Conservation (phyloP, 306 rosid species). For the Glycine tomentella region DNA sequence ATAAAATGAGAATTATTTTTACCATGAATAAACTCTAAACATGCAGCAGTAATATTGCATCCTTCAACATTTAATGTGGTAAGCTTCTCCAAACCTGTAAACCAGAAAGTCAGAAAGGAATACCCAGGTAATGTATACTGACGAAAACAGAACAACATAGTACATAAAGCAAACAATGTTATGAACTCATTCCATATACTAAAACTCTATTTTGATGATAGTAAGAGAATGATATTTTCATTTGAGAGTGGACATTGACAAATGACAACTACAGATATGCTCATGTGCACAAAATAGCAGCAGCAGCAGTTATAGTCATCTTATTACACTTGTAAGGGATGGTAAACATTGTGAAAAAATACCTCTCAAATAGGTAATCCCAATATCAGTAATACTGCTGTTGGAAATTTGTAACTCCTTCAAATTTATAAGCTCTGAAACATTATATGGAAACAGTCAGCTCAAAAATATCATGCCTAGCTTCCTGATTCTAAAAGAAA, state of each 20-base stretch:
- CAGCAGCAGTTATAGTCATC: constrained; percentile 27
- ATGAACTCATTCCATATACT: constrained; percentile 29
- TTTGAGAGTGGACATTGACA: constrained; percentile 8
- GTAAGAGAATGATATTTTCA: constrained; percentile 5
- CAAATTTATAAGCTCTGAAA: constrained; percentile 64
- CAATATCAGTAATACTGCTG: constrained; percentile 64
- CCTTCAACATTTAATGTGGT: constrained; percentile 65
- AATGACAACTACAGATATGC: constrained; percentile 27
- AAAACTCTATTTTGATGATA: constrained; percentile 21
- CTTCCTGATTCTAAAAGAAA: constrained; percentile 32
- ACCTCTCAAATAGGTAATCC: constrained; percentile 72
- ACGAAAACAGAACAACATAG: constrained; percentile 29
- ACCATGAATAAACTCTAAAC: constrained; percentile 69
- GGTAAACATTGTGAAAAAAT: constrained; percentile 40
- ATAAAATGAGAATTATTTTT: constrained; percentile 2
- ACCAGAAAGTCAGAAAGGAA: constrained; percentile 43
- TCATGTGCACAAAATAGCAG: constrained; percentile 34
- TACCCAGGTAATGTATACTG: constrained; percentile 28
- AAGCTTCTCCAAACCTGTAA: constrained; percentile 71
- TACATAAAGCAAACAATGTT: constrained; percentile 19
- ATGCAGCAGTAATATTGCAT: constrained; percentile 65
- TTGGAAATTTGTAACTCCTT: constrained; percentile 70
- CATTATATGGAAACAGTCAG: constrained; percentile 34
- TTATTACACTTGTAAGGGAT: neutral
- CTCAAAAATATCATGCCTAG: constrained; percentile 9